Conservation (phyloP, 345 rosid species). For the Noccaea caerulescens region DNA sequence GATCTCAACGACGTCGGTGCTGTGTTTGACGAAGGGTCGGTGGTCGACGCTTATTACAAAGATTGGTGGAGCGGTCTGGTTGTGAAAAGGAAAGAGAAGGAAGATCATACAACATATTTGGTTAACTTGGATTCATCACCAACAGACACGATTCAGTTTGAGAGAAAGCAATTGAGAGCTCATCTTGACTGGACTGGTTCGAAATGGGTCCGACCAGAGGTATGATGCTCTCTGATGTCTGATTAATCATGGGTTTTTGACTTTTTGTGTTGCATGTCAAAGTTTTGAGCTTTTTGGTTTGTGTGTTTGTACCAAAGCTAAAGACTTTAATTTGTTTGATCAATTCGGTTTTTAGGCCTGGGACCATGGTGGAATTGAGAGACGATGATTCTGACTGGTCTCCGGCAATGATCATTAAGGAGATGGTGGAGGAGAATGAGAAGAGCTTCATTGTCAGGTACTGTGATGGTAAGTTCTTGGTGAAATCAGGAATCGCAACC, state of each 20-base stretch:
- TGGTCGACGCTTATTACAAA: slow-evolving; percentile 50
- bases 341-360: slow-evolving; percentile 2
- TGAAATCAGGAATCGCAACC: neutral
- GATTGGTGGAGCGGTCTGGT: slow-evolving; percentile 67
- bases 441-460: slow-evolving; percentile 4
- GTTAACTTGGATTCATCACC: slow-evolving; percentile 58
- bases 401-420: neutral
- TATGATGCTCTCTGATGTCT: neutral
- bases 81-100: slow-evolving; percentile 42
- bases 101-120: slow-evolving; percentile 36
- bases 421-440: neutral
- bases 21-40: slow-evolving; percentile 38
- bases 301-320: neutral
- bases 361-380: slow-evolving; percentile 16
- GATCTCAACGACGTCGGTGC: neutral
- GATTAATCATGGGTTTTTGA: too few species aligned
- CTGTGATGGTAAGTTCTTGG: neutral
- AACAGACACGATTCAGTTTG: slow-evolving; percentile 52
- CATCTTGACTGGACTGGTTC: slow-evolving; percentile 59
- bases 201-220: slow-evolving; percentile 56
- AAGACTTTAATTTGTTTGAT: neutral
- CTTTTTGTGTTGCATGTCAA: slow-evolving; percentile 6
- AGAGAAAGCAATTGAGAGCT: slow-evolving; percentile 51
- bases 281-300: neutral
- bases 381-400: neutral